Base-by-base conservation (phyloP, 2,329 filamentous ascomycete genomes). In the Sporothrix phasma region DNA sequence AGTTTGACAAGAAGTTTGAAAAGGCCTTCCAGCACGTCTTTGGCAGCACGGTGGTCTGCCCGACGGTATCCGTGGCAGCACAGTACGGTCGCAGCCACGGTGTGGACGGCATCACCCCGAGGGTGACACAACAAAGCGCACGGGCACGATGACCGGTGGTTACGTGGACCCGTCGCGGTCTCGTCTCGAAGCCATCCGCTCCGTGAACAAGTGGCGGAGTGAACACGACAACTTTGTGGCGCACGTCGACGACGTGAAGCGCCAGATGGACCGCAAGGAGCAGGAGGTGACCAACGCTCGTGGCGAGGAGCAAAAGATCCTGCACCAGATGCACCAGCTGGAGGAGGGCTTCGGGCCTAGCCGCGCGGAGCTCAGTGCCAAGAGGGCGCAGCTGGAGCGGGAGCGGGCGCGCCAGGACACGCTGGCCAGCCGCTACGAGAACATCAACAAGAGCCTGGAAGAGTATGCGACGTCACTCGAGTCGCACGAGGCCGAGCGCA, bases 1-100 rank as follows among this genome's bases (percentile, higher is more conserved):
- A 85, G 58, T 99, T 88, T 71, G 88, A 97, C 61, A 72, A 81
- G 1, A 80, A 78, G 66, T 97, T 88, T 69, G 90, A 95, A 65
- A 88, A 85, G 70, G 94, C 94, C 0, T 94, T 99, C 74, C 87
- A 90, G 72, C 92, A 97, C 73, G 91, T 99, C 0, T 99, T 99
- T 76, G 94, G 92, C 54, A 95, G 91, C 75, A 94, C 91, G 0
- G 91, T 99, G 61, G 88, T 99, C 64, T 97, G 94, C 69, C 92
- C 93, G 2, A 96, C 91, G 69, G 78, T 99, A 67, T 85, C 89
- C 58, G 85, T 96, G 65, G 94, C 92, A 56, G 85, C 89, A 13
- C 92, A 97, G 72, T 97, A 97, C 73, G 90, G 94, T 24, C 86
- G 93, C 71, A 96, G 89, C 70, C 93, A 97, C 71, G 89, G 89